These are phyloP conservation scores for Polytrichum formosum DNA, from an alignment of 225 moss, liverwort and hornwort genomes.

Conservation along the genomic window DNA sequence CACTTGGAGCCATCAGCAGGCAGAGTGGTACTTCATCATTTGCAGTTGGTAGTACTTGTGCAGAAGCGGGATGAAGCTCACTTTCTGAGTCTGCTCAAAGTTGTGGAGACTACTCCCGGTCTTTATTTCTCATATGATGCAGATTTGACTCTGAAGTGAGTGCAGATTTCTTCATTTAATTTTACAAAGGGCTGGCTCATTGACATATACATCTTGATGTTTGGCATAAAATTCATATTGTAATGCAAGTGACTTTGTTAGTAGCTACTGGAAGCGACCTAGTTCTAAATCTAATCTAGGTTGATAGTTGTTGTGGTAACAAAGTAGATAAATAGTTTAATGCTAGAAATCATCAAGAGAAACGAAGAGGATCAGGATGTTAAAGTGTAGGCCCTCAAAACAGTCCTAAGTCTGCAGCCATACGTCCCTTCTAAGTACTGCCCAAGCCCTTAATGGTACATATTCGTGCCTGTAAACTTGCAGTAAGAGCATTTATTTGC, in stretches of 20 bases:
- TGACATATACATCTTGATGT: too few relatives aligned
- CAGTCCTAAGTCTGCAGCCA: not conserved
- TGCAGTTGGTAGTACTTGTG: not conserved
- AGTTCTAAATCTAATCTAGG: not conserved
- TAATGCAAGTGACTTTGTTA: too few relatives aligned
- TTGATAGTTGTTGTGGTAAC: not conserved
- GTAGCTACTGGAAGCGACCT: not conserved
- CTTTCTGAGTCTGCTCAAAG: slow-evolving; percentile 54
- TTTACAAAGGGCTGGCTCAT: not conserved
- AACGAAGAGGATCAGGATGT: too few relatives aligned
- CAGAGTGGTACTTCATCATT: not conserved
- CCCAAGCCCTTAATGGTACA: too few relatives aligned
- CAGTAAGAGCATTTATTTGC: not conserved
- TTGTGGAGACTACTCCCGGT: slow-evolving; percentile 60
- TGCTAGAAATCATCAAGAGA: too few relatives aligned
- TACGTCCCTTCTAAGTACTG: not conserved
- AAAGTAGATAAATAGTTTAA: not conserved
- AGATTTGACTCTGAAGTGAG: slow-evolving; percentile 75
- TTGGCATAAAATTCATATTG: too few relatives aligned
- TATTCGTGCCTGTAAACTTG: not conserved
- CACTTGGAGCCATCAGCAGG: not conserved
- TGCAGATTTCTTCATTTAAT: not conserved
- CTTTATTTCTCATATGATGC: slow-evolving; percentile 69
- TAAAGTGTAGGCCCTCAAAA: not conserved
- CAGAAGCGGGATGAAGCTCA: slow-evolving; percentile 76